Evolutionary conservation across 306 rosid species (phyloP).

Genomic region (Glycyrrhiza uralensis): DNA sequence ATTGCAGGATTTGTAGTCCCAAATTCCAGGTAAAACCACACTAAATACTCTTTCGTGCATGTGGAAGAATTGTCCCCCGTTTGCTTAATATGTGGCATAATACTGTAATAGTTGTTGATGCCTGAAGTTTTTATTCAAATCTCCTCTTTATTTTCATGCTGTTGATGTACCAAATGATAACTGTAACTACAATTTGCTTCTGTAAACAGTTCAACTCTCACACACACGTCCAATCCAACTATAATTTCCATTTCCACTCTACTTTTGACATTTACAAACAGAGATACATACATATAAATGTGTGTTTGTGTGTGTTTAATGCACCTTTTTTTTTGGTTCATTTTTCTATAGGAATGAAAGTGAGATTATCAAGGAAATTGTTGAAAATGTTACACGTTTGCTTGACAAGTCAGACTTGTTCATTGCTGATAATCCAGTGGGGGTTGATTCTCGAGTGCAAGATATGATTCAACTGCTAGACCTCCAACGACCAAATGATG

Average conservation of each 20-base stretch:
- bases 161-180: too few relatives aligned
- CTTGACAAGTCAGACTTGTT: not conserved
- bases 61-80: not conserved
- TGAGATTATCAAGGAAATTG: not conserved
- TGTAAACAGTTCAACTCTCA: too few relatives aligned
- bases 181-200: too few relatives aligned
- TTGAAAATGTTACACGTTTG: not conserved
- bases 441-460: not conserved
- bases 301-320: too few relatives aligned
- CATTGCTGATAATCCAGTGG: not conserved
- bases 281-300: too few relatives aligned
- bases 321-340: not conserved
- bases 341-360: constrained; percentile 2
- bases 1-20: not conserved
- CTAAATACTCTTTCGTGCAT: too few relatives aligned
- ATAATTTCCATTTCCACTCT: not conserved
- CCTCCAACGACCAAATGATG: not conserved
- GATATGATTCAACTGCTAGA: not conserved
- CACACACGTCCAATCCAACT: not conserved
- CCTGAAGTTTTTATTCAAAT: too few relatives aligned
- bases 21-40: not conserved
- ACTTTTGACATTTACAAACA: not conserved
- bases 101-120: too few relatives aligned
- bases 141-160: too few relatives aligned
- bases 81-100: not conserved